A percentile compares a stretch with the other conserved stretches of the same genome.
These are phyloP conservation scores for Trametes meyenii DNA, from an alignment of 768 basidiomycete genomes.

Conservation along the genomic window DNA sequence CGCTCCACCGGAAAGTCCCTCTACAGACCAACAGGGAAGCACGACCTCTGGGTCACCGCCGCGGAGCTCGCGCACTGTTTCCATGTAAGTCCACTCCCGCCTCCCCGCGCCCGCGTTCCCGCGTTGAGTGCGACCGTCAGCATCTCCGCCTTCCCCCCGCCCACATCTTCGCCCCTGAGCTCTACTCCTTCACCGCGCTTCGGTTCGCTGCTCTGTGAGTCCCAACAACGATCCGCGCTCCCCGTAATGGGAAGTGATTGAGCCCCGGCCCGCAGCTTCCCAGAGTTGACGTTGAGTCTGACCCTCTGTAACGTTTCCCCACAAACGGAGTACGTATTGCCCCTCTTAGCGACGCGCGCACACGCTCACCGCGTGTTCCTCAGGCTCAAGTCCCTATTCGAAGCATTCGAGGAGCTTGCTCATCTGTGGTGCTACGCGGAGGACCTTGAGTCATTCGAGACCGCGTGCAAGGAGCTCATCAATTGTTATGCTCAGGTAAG, in stretches of 20 bases:
- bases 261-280: slow-evolving; percentile 52
- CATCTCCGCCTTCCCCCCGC: slow-evolving; percentile 63
- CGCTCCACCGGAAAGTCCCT: slow-evolving; percentile 63
- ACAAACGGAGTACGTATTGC: slow-evolving; percentile 59
- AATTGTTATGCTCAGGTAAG: slow-evolving; percentile 60
- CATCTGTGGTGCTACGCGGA: slow-evolving; percentile 66
- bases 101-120: background rate
- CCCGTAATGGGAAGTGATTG: background rate
- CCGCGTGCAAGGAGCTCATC: slow-evolving; percentile 61
- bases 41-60: slow-evolving; percentile 79
- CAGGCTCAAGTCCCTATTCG: slow-evolving; percentile 62
- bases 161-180: slow-evolving; percentile 73
- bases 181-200: slow-evolving; percentile 58
- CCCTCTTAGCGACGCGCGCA: background rate
- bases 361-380: background rate
- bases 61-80: slow-evolving; percentile 73
- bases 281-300: slow-evolving; percentile 69
- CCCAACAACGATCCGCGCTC: background rate
- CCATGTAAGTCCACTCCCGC: slow-evolving; percentile 46
- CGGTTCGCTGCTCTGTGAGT: slow-evolving; percentile 68
- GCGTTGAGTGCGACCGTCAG: slow-evolving; percentile 37
- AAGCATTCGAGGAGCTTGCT: slow-evolving; percentile 64
- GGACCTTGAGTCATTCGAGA: slow-evolving; percentile 69
- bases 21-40: slow-evolving; percentile 53
- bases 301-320: slow-evolving; percentile 70